Evolutionary conservation across 148 eudicot species (phyloP).

Genomic region (Rhododendron simsii): DNA sequence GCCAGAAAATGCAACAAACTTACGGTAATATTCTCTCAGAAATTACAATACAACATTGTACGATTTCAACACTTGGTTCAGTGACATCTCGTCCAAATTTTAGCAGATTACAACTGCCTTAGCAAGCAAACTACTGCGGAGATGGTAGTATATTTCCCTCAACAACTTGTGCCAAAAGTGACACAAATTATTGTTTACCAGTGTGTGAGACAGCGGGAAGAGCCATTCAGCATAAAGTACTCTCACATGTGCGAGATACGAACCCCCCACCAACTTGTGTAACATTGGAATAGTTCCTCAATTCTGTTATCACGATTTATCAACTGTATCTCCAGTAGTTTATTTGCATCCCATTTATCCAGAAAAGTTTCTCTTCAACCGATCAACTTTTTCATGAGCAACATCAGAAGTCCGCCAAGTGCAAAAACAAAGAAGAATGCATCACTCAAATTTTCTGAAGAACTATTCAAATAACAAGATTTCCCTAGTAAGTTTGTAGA

Average conservation of each 20-base stretch:
- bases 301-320: neutral
- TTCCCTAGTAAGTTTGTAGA: neutral
- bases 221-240: neutral
- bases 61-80: slow-evolving; percentile 1
- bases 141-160: neutral
- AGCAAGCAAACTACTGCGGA: slow-evolving; percentile 5
- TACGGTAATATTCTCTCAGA: neutral
- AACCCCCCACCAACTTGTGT: neutral
- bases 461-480: neutral
- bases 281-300: neutral
- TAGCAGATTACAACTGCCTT: slow-evolving; percentile 42
- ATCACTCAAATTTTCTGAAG: neutral
- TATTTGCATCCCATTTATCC: neutral
- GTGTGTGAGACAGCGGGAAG: neutral
- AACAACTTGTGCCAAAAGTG: neutral
- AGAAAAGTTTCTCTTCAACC: neutral
- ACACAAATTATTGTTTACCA: neutral
- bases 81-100: slow-evolving; percentile 2
- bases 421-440: too few relatives aligned
- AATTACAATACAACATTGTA: neutral
- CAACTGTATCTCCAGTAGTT: neutral
- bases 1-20: neutral
- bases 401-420: neutral
- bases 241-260: neutral
- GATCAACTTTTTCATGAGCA: neutral